A percentile compares a stretch with the other conserved stretches of the same genome.
Evolutionary conservation across 2,329 filamentous ascomycete species (phyloP).

Genomic region (Thelonectria blattea): DNA sequence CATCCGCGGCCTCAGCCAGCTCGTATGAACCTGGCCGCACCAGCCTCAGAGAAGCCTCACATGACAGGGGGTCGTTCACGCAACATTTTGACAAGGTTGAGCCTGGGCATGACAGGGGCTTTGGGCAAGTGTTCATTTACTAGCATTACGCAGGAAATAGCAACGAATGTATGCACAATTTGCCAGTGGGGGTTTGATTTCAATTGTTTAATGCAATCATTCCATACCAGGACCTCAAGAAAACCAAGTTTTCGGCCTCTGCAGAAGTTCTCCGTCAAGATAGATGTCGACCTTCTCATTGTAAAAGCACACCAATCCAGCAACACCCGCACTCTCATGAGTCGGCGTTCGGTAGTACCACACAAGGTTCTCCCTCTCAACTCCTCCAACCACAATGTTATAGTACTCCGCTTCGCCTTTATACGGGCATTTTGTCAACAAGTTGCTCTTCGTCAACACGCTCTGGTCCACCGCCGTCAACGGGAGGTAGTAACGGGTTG

Average conservation of each 20-base stretch:
- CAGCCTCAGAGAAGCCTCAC: not conserved
- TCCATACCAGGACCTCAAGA: conserved; percentile 4
- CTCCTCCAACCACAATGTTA: conserved; percentile 54
- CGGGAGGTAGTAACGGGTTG: conserved; percentile 65
- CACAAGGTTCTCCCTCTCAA: conserved; percentile 56
- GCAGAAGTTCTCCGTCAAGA: conserved; percentile 54
- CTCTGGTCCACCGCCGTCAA: conserved; percentile 54
- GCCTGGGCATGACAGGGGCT: not conserved
- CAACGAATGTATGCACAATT: too few relatives aligned
- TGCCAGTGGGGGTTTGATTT: too few relatives aligned
- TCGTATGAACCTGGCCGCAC: not conserved
- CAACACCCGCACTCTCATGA: conserved; percentile 60
- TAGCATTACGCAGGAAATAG: too few relatives aligned
- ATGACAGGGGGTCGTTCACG: not conserved
- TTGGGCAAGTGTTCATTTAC: too few relatives aligned
- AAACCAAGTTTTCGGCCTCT: conserved; percentile 40
- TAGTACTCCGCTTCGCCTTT: conserved; percentile 72
- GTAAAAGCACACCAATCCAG: conserved; percentile 67
- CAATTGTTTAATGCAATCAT: too few relatives aligned
- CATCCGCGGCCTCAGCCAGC: not conserved
- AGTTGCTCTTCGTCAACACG: conserved; percentile 55
- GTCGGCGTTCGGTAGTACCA: conserved; percentile 69
- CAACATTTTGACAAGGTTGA: not conserved
- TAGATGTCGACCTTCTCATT: conserved; percentile 72
- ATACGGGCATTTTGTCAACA: conserved; percentile 67